These are phyloP conservation scores for Pseudocercospora crystallina DNA, from an alignment of 2,329 filamentous ascomycete genomes.

Conservation along the genomic window DNA sequence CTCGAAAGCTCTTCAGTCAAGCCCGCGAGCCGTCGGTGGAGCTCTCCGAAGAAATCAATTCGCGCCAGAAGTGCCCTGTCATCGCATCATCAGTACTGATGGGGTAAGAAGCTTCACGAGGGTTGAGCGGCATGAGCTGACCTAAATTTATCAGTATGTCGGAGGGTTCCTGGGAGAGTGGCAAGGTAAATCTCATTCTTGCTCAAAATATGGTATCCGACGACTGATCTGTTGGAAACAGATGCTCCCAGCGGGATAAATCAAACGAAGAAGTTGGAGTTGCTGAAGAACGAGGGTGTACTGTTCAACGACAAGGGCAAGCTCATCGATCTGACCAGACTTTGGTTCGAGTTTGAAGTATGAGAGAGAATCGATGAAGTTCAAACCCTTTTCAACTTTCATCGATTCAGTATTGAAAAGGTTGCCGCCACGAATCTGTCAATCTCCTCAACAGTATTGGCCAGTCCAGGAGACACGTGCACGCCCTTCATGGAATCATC, in stretches of 20 bases:
- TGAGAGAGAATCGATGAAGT: neutral
- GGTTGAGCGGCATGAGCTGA: constrained; percentile 28
- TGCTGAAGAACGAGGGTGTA: constrained; percentile 65
- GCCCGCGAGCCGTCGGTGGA: constrained; percentile 74
- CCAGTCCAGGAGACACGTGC: neutral
- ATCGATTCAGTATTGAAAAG: neutral
- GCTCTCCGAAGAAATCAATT: constrained; percentile 78
- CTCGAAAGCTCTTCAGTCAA: constrained; percentile 66
- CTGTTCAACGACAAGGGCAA: constrained; percentile 60
- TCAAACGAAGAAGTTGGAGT: constrained; percentile 61
- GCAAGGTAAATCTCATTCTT: constrained; percentile 39
- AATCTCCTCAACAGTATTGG: neutral
- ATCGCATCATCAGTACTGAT: constrained; percentile 74
- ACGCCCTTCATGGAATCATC: neutral
- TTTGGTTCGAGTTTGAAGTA: constrained; percentile 46
- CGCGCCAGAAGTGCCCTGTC: constrained; percentile 74
- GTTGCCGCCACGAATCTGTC: neutral
- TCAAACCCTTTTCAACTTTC: too few species aligned
- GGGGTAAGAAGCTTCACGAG: constrained; percentile 52
- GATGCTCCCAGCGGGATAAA: constrained; percentile 60
- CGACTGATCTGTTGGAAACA: too few species aligned
- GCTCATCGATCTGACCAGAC: constrained; percentile 51
- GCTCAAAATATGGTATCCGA: neutral
- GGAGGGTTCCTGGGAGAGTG: constrained; percentile 71
- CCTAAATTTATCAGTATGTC: constrained; percentile 39